Conservation (phyloP, 2,329 filamentous ascomycete species). For the Aspergillus candidus region DNA sequence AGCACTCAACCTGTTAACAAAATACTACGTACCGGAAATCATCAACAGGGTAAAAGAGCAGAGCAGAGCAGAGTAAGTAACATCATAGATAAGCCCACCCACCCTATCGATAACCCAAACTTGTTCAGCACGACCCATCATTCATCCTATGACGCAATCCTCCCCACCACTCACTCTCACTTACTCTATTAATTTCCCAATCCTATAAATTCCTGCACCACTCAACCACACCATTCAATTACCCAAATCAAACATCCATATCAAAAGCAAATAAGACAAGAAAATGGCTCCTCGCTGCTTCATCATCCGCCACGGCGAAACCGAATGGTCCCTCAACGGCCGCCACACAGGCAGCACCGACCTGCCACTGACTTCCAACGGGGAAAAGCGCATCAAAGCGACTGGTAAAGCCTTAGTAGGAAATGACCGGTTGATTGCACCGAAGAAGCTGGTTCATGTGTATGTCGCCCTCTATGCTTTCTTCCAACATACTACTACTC, state of each 20-base stretch:
- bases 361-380: slow-evolving; percentile 74
- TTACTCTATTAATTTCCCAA: too few species aligned
- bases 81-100: too few species aligned
- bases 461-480: too few species aligned
- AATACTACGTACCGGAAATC: too few species aligned
- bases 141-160: slow-evolving; percentile 1
- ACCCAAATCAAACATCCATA: neutral
- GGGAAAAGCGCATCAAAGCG: slow-evolving; percentile 66
- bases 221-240: neutral
- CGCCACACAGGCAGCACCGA: slow-evolving; percentile 81
- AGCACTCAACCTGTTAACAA: too few species aligned
- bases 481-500: too few species aligned
- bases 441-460: slow-evolving; percentile 75
- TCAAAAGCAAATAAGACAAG: neutral
- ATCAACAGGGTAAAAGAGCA: too few species aligned
- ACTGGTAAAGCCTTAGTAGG: slow-evolving; percentile 83
- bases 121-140: neutral
- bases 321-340: slow-evolving; percentile 86
- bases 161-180: neutral
- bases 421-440: slow-evolving; percentile 75
- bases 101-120: neutral
- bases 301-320: slow-evolving; percentile 85
- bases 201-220: neutral
- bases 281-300: slow-evolving; percentile 64
- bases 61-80: too few species aligned